Evolutionary conservation across 2,329 filamentous ascomycete species (phyloP), one percentile per base, ranked within the genome.

Genomic region (Aureobasidium sp.): DNA sequence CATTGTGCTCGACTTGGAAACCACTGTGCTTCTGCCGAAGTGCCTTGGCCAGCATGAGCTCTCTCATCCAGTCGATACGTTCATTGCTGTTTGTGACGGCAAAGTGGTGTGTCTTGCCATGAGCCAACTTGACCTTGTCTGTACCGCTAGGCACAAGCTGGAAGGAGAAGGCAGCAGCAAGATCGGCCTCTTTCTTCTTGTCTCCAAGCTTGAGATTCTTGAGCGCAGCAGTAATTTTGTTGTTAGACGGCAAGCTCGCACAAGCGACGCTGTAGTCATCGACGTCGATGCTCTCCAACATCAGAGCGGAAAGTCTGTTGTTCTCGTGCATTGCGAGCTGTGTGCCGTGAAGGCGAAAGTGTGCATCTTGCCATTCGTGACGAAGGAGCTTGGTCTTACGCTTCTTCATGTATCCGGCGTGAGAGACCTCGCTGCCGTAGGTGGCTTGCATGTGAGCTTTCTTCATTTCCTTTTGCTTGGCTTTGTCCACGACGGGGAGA

Each of bases 51-150:
- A 94, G 80, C 88, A 94, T 94, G 57, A 94, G 74, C 77, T 94
- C 88, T 52, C 88, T 79, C 88, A 94, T 94, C 93, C 93, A 98
- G 68, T 96, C 91, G 63, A 97, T 96, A 57, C 91, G 80, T 66
- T 96, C 88, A 65, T 96, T 88, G 12, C 90, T 80, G 62, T 78
- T 82, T 71, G 85, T 86, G 61, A 96, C 91, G 0, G 91, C 88
- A 67, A 97, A 97, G 67, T 97, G 89, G 65, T 97, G 91, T 39
- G 88, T 86, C 77, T 95, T 96, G 62, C 81, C 82, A 41, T 48
- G 55, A 17, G 80, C 70, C 69, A 76, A 79, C 51, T 59, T 73
- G 54, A 63, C 70, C 59, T 67, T 76, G 58, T 66, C 71, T 54
- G 66, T 60, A 1, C 75, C 73, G 40, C 75, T 75, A 3, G 88